A percentile compares a stretch with the other conserved stretches of the same genome.
Conservation (phyloP, 257 asterid genomes). For the Gentiana macrophylla region DNA sequence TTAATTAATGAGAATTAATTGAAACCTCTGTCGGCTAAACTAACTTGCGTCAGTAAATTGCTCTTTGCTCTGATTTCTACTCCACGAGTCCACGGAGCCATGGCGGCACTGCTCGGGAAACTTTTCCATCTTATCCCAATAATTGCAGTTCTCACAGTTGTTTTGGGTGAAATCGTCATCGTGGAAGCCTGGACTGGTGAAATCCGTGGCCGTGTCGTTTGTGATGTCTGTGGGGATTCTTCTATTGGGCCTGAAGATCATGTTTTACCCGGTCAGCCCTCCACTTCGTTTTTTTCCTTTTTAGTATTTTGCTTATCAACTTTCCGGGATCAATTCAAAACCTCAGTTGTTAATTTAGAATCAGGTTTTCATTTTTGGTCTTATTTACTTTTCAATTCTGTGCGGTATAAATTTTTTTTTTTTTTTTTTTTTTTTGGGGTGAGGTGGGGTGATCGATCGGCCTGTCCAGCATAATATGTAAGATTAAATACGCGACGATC, state of each 20-base stretch:
- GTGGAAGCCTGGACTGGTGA: conserved; percentile 78
- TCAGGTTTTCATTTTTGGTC: neutral
- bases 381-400: too few species aligned
- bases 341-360: neutral
- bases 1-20: too few species aligned
- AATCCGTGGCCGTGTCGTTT: conserved; percentile 75
- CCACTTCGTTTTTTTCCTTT: neutral
- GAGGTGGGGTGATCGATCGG: too few species aligned
- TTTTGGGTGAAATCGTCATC: conserved; percentile 4
- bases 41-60: too few species aligned
- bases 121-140: conserved; percentile 11
- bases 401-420: neutral
- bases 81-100: conserved; percentile 5
- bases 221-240: conserved; percentile 94
- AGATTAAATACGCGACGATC: too few species aligned
- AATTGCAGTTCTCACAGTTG: conserved; percentile 10
- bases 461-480: too few species aligned
- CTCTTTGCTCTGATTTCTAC: too few species aligned
- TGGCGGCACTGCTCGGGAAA: conserved; percentile 29
- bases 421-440: too few species aligned
- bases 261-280: conserved; percentile 39
- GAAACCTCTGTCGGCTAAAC: too few species aligned
- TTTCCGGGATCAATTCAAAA: neutral
- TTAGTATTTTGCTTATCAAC: neutral
- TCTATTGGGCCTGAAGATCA: conserved; percentile 87